Conservation (phyloP, 192 early-diverging fungal genomes). For the Backusella sp. region DNA sequence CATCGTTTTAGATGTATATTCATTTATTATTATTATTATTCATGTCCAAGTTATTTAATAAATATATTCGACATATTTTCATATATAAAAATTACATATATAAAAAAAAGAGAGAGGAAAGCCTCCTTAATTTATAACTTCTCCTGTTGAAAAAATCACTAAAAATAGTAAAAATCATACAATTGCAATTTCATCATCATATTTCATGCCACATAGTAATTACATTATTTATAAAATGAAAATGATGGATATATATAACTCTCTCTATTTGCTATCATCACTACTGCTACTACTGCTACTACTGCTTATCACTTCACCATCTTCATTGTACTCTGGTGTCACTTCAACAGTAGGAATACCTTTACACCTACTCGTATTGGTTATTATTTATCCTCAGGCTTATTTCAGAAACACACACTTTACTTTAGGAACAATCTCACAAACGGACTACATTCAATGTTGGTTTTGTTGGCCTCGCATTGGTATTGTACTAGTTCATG, state of each 20-base stretch:
- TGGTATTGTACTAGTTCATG: slow-evolving; percentile 30
- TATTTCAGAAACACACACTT: background rate
- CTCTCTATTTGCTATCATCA: background rate
- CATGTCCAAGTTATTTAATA: background rate
- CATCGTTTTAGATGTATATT: background rate
- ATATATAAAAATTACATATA: too few relatives aligned
- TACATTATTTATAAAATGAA: background rate
- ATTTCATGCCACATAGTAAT: background rate
- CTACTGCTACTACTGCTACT: background rate
- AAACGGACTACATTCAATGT: slow-evolving; percentile 20
- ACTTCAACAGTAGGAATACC: slow-evolving; percentile 18
- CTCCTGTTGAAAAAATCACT: background rate
- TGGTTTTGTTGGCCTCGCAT: slow-evolving; percentile 21
- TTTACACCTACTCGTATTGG: background rate
- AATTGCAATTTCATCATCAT: background rate
- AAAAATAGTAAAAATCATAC: background rate
- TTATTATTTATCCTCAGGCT: background rate
- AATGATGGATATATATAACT: background rate
- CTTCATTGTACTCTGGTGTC: slow-evolving; percentile 11
- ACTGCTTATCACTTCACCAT: background rate
- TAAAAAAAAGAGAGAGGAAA: background rate
- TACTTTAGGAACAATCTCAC: slow-evolving; percentile 20
- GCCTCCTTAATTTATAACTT: background rate
- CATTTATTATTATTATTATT: background rate
- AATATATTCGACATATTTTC: background rate